Conservation (phyloP, 2,329 filamentous ascomycete genomes). For the Coniochaeta sp. region DNA sequence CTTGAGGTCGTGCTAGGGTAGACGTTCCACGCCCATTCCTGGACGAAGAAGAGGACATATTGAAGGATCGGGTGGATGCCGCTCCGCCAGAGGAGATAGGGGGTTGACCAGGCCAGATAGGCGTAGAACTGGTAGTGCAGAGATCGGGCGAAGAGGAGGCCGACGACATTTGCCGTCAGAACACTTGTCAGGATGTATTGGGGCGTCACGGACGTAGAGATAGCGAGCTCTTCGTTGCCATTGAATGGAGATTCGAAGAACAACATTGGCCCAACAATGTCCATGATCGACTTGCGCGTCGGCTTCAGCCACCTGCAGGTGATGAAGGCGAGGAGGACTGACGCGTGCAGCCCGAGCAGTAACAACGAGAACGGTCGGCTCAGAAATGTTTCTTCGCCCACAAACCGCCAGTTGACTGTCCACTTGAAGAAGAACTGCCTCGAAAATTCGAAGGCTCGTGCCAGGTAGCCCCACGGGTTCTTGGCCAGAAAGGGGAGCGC, state of each 20-base stretch:
- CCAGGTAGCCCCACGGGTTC: conserved; percentile 65
- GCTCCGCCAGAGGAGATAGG: conserved; percentile 77
- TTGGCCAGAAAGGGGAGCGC: conserved; percentile 60
- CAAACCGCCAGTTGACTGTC: conserved; percentile 98
- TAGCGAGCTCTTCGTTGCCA: conserved; percentile 44
- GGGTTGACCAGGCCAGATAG: conserved; percentile 83
- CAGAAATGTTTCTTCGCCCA: conserved; percentile 77
- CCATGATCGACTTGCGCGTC: conserved; percentile 47
- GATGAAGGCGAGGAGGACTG: conserved; percentile 60
- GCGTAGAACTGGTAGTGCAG: conserved; percentile 95
- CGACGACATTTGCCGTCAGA: conserved; percentile 68
- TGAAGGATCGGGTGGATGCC: conserved; percentile 61
- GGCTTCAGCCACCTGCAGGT: conserved; percentile 66
- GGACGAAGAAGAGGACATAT: conserved; percentile 63
- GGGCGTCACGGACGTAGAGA: conserved; percentile 54
- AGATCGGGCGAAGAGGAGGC: conserved; percentile 77
- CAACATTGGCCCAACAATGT: conserved; percentile 40
- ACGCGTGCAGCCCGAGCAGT: conserved; percentile 58
- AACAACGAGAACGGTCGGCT: conserved; percentile 57
- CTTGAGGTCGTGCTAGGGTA: conserved; percentile 66
- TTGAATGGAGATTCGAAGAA: conserved; percentile 36
- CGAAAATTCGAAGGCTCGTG: conserved; percentile 82
- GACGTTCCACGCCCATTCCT: conserved; percentile 92
- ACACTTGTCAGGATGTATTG: conserved; percentile 70
- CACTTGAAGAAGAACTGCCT: conserved; percentile 92